Conservation (phyloP, 768 basidiomycete genomes). For the Peribolospora kevripleyi region DNA sequence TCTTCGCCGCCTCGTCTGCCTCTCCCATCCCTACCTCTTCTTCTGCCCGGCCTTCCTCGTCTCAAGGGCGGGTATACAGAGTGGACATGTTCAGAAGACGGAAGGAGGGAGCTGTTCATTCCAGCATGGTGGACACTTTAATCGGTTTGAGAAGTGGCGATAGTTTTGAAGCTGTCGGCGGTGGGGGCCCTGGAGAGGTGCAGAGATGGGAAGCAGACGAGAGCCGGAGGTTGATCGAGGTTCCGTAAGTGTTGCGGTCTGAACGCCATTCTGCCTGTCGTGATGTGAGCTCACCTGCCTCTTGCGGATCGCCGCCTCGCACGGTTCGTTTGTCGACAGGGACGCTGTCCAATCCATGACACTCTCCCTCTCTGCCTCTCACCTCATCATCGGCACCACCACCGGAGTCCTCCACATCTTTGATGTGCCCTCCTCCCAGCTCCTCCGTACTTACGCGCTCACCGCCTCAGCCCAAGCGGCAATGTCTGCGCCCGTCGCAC, state of each 20-base stretch:
- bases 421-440: slow-evolving; percentile 74
- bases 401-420: slow-evolving; percentile 52
- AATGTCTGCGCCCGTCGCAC: slow-evolving; percentile 22
- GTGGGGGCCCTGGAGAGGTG: slow-evolving; percentile 43
- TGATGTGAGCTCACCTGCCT: slow-evolving; percentile 28
- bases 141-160: not conserved
- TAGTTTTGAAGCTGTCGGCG: slow-evolving; percentile 43
- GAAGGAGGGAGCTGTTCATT: slow-evolving; percentile 3
- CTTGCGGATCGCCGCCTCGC: too few relatives aligned
- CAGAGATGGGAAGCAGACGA: slow-evolving; percentile 39
- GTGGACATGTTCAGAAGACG: not conserved
- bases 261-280: slow-evolving; percentile 28
- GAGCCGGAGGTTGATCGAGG: slow-evolving; percentile 12
- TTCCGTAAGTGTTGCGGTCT: slow-evolving; percentile 25
- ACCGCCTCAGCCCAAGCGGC: too few relatives aligned
- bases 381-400: slow-evolving; percentile 54
- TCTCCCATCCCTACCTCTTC: slow-evolving; percentile 35
- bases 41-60: not conserved
- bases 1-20: slow-evolving; percentile 65
- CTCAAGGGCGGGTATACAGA: not conserved
- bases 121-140: not conserved
- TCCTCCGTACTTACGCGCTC: slow-evolving; percentile 33
- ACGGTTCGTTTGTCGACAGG: too few relatives aligned
- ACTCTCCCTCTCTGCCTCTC: not conserved
- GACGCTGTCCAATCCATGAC: too few relatives aligned